phyloP scores from a whole-genome alignment of 805 yeast genomes.

The Starmerella roubikii region DNA sequence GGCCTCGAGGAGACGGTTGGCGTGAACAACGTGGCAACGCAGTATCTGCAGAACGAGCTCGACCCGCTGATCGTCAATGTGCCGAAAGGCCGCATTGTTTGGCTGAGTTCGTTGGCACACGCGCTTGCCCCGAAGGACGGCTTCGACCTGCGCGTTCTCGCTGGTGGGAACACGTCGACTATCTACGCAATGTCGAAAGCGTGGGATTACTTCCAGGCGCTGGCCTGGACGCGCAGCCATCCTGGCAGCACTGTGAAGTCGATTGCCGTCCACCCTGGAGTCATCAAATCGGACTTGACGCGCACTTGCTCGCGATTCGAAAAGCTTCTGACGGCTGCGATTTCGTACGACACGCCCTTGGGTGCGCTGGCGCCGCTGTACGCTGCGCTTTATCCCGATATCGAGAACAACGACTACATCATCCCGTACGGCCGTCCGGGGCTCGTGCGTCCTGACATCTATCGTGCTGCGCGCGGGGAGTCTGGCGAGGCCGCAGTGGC shows the following conservation, averaged over 20 bases:
- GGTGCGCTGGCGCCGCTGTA: conserved; percentile 36
- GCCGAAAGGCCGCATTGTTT: conserved; percentile 32
- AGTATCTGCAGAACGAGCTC: conserved; percentile 29
- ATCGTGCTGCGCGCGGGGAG: conserved; percentile 25
- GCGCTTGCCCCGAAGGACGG: conserved; percentile 24
- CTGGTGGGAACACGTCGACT: conserved; percentile 7
- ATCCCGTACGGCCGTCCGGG: conserved; percentile 35
- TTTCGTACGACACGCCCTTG: conserved; percentile 21
- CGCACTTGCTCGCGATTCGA: conserved; percentile 18
- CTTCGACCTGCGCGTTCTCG: conserved; percentile 28
- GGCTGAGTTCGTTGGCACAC: conserved; percentile 34
- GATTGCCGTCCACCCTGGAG: conserved; percentile 33
- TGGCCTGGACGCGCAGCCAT: conserved; percentile 27
- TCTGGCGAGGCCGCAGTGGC: conserved; percentile 28
- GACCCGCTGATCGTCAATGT: conserved; percentile 29
- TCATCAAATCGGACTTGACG: conserved; percentile 27
- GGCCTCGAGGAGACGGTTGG: conserved; percentile 37
- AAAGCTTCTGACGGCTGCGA: background rate
- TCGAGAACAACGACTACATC: conserved; percentile 28
- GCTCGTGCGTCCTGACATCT: conserved; percentile 28
- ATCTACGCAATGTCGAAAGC: conserved; percentile 36
- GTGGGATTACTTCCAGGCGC: conserved; percentile 28
- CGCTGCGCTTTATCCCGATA: conserved; percentile 32
- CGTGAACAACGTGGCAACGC: conserved; percentile 36
- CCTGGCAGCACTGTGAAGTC: conserved; percentile 25